Conservation (phyloP, 2,329 filamentous ascomycete species). For the Trichoderma sp. region DNA sequence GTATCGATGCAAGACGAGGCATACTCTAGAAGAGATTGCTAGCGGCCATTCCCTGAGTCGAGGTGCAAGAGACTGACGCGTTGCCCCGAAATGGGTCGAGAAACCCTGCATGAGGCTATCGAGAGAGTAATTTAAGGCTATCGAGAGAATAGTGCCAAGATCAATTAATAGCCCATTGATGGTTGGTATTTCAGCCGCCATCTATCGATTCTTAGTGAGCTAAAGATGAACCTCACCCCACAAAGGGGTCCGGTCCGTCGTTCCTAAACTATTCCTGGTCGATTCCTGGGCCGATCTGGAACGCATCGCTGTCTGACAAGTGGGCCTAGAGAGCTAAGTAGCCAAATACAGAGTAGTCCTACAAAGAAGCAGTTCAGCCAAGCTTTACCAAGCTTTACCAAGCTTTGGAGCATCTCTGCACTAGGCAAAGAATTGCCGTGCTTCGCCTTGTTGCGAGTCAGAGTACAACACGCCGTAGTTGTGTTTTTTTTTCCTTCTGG, state of each 20-base stretch:
- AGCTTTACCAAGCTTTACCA: background rate
- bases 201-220: background rate
- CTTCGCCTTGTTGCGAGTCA: background rate
- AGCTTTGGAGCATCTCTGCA: background rate
- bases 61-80: background rate
- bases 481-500: background rate
- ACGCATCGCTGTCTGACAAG: background rate
- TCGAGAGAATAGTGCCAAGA: background rate
- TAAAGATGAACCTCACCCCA: background rate
- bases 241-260: background rate
- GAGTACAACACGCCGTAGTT: background rate
- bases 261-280: background rate
- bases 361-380: background rate
- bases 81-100: background rate
- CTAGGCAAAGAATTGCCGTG: background rate
- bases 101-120: background rate
- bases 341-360: background rate
- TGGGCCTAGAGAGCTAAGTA: background rate
- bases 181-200: background rate
- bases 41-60: background rate
- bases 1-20: background rate
- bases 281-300: background rate
- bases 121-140: background rate
- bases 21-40: background rate
- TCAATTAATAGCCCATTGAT: background rate